These are phyloP conservation scores for Exophiala sp. DNA, from an alignment of 2,329 filamentous ascomycete genomes.

Conservation along the genomic window DNA sequence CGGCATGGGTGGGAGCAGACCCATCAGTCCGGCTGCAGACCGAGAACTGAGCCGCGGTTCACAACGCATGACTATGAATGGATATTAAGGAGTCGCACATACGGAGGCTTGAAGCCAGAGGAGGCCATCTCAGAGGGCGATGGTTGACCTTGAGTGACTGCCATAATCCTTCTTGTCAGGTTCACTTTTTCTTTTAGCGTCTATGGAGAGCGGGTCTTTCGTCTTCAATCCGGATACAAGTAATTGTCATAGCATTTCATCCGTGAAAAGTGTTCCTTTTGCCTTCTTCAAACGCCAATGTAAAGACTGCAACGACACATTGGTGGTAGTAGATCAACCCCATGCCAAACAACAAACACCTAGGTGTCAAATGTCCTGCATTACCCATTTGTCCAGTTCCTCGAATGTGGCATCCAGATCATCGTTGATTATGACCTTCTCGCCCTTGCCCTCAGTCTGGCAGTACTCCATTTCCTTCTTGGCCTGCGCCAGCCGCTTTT, in stretches of 20 bases:
- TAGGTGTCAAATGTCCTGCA: slow-evolving; percentile 33
- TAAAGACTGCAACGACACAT: neutral
- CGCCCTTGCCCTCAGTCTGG: slow-evolving; percentile 59
- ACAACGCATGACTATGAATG: slow-evolving; percentile 97
- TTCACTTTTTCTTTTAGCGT: slow-evolving; percentile 22
- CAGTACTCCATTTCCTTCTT: slow-evolving; percentile 68
- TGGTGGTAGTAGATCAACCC: neutral
- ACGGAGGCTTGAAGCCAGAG: slow-evolving; percentile 1
- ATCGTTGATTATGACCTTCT: slow-evolving; percentile 62
- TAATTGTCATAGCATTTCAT: slow-evolving; percentile 21
- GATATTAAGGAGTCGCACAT: slow-evolving; percentile 60
- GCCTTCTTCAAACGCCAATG: neutral
- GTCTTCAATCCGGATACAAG: slow-evolving; percentile 21
- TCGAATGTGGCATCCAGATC: slow-evolving; percentile 53
- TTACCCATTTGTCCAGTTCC: slow-evolving; percentile 50
- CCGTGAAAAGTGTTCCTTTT: neutral
- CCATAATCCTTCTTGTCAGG: slow-evolving; percentile 17
- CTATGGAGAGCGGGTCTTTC: slow-evolving; percentile 28
- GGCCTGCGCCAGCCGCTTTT: slow-evolving; percentile 65
- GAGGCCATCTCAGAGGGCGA: slow-evolving; percentile 18
- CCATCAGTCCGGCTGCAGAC: slow-evolving; percentile 91
- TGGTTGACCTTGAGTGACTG: slow-evolving; percentile 18
- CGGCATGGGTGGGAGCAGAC: slow-evolving; percentile 65
- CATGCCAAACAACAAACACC: too few species aligned
- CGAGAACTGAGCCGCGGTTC: slow-evolving; percentile 94